Base-by-base conservation (phyloP, 192 early-diverging fungal genomes). In the Coemansia asiatica region DNA sequence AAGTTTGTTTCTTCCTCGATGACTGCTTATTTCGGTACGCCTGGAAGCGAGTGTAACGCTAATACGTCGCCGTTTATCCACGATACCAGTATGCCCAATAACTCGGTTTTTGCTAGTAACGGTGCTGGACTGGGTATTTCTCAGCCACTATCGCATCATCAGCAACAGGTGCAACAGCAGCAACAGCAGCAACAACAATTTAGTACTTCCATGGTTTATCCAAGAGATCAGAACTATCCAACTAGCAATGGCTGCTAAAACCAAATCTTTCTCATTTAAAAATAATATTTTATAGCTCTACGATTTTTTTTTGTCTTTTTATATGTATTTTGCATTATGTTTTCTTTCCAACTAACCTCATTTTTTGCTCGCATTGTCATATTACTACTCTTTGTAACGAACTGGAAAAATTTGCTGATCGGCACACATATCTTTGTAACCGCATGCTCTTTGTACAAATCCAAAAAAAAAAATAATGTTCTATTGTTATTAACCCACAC, bases 1-100 rank as follows among this genome's bases (percentile, higher is more conserved):
- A 60, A 60, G 38, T 27, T 44, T 12, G 27, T 28, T 40, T 23
- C 53, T 21, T 72, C 69, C 28, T 51, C 70, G 0, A 72, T 72
- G 58, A 66, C 66, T 6, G 70, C 75, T 4, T 78, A 78, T 35
- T 78, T 69, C 61, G 67, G 72, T 29, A 56, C 15, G 29, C 62
- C 38, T 9, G 27, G 53, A 22, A 60, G 59, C 59, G 40, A 40
- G 21, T 46, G 28, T 26, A 46, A 60, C 21, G 28, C 55, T 3
- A 9, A 15, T 31, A n/a, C 29, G 7, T 60, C 59, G 59, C 59
- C 59, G 27, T 60, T 60, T 60, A 19, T 31, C 4, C 25, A 44
- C 9, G 59, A 60, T 1, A 9, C 27, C 9, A 31, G 25, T 27
- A 31, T 27, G 26, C 13, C 40, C 2, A 23, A 25, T 15, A 0